Evolutionary conservation across 2,329 filamentous ascomycete species (phyloP), one percentile per base, ranked within the genome.

Genomic region (Gnomoniopsis smithogilvyi): DNA sequence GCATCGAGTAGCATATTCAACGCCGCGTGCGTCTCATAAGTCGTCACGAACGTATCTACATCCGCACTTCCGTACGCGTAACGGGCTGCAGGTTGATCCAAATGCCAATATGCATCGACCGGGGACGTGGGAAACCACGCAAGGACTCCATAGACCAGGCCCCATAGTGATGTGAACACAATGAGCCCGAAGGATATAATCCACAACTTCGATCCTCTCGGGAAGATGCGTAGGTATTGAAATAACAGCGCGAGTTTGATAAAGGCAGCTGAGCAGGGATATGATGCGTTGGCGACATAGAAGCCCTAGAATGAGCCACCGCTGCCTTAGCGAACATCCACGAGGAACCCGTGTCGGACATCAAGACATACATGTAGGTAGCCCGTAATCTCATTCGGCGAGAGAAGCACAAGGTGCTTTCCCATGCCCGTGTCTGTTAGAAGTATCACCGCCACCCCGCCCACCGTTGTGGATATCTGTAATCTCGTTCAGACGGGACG

Each of bases 81-180:
- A 3, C 58, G 51, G 15, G 36, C 36, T 8, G 51, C 52, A 2
- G 51, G 51, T 30, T 50, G 46, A 7, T 50, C 48, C 58, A 67
- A 64, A 30, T 69, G 38, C 70, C 70, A 72, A 60, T 72, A 73
- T 2, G 66, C 67, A 10, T 63, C 64, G 3, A 73, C 61, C 2
- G 69, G 69, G 26, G 67, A 36, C 14, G 71, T 72, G 0, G 72
- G 72, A 1, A 70, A 56, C 67, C 69, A 72, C 26, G 69, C 67
- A 11, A 72, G 59, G 22, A 72, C 63, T 21, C 67, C 68, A 46
- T 70, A 72, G 1, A 66, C 64, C 24, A 68, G 8, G 1, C 70
- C 70, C 70, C 70, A 72, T 2, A 70, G 62, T 1, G 64, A 65
- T 3, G 68, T 70, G 47, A 72, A 65, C 7, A 64, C 51, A 51